These are phyloP conservation scores for Gnomoniopsis smithogilvyi DNA, from an alignment of 2,329 filamentous ascomycete genomes.

Conservation along the genomic window DNA sequence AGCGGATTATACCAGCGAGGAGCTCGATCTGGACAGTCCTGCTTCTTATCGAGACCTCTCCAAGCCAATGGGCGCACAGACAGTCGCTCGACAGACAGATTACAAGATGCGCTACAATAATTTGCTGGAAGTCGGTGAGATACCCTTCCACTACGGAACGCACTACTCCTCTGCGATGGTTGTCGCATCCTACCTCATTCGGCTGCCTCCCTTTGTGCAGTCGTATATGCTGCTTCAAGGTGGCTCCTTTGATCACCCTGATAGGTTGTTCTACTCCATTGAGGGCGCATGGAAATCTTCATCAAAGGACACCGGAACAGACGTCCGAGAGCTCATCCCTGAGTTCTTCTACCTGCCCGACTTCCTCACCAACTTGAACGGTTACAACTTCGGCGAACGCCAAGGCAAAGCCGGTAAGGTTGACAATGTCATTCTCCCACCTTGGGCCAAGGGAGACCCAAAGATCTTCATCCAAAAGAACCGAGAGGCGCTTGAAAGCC, in stretches of 20 bases:
- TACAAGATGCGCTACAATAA: constrained; percentile 83
- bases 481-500: constrained; percentile 90
- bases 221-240: constrained; percentile 93
- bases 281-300: constrained; percentile 88
- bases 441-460: constrained; percentile 95
- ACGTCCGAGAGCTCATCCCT: constrained; percentile 90
- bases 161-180: constrained; percentile 99
- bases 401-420: constrained; percentile 79
- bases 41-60: constrained; percentile 85
- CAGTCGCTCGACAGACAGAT: constrained; percentile 67
- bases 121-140: constrained; percentile 87
- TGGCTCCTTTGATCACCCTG: constrained; percentile 94
- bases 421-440: constrained; percentile 83
- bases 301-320: constrained; percentile 84
- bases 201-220: constrained; percentile 92
- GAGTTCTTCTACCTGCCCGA: constrained; percentile 98
- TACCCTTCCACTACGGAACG: constrained; percentile 94
- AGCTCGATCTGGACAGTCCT: constrained; percentile 82
- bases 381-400: constrained; percentile 86
- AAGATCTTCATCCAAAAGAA: constrained; percentile 95
- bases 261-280: constrained; percentile 91
- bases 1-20: constrained; percentile 91
- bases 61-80: constrained; percentile 95
- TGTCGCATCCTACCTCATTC: constrained; percentile 92
- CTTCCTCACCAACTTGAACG: constrained; percentile 90